Evolutionary conservation across 805 yeast species (phyloP).

Genomic region (Priceomyces haplophilus): DNA sequence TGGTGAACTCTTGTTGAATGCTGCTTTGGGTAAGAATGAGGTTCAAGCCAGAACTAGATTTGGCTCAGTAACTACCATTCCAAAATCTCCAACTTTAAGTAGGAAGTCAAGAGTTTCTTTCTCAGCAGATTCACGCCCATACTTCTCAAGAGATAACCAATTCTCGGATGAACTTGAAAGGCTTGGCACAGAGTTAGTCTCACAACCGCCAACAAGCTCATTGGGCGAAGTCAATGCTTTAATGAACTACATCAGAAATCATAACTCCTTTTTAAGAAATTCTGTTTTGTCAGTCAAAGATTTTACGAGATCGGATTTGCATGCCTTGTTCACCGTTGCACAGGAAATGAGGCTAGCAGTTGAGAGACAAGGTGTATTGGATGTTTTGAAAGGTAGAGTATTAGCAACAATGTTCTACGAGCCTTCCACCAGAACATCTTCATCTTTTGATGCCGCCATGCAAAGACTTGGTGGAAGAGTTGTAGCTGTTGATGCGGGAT

Average conservation of each 20-base stretch:
- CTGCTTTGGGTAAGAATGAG: slow-evolving; percentile 56
- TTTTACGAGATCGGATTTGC: slow-evolving; percentile 83
- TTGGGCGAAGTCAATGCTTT: slow-evolving; percentile 78
- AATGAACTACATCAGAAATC: slow-evolving; percentile 67
- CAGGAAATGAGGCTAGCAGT: slow-evolving; percentile 97
- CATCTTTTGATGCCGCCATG: slow-evolving; percentile 99
- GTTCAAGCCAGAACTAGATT: slow-evolving; percentile 39
- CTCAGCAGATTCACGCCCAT: slow-evolving; percentile 31
- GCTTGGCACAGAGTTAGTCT: slow-evolving; percentile 65
- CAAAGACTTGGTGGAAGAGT: slow-evolving; percentile 99
- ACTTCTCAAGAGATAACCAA: slow-evolving; percentile 37
- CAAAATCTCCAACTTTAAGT: slow-evolving; percentile 40
- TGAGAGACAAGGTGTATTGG: slow-evolving; percentile 93
- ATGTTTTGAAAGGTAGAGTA: slow-evolving; percentile 83
- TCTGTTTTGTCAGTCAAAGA: slow-evolving; percentile 86
- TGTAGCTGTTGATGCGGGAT: slow-evolving; percentile 75
- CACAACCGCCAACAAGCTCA: slow-evolving; percentile 69
- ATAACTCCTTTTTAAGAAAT: slow-evolving; percentile 88
- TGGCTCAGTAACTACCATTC: slow-evolving; percentile 31
- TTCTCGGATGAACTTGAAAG: slow-evolving; percentile 45
- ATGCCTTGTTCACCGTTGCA: slow-evolving; percentile 91
- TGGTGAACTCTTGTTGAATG: slow-evolving; percentile 62
- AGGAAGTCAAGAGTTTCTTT: slow-evolving; percentile 37
- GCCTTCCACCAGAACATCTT: slow-evolving; percentile 95
- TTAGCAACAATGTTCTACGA: slow-evolving; percentile 95